These are phyloP conservation scores for Trichoderma gracile DNA, from an alignment of 2,329 filamentous ascomycete genomes.

Conservation along the genomic window DNA sequence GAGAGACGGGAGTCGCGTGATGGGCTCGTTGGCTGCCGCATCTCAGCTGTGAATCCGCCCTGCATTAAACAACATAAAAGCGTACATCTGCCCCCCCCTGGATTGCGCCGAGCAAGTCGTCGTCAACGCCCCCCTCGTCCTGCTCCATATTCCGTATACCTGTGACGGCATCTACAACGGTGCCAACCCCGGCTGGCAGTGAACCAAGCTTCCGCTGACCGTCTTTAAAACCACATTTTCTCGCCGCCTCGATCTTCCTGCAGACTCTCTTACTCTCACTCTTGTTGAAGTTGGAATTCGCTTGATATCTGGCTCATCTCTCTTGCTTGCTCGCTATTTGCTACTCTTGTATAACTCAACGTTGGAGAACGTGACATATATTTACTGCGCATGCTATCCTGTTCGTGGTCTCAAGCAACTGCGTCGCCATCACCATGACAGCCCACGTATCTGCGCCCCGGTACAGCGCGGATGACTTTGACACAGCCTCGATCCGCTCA, in stretches of 20 bases:
- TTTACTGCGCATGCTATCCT: not conserved
- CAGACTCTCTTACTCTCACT: not conserved
- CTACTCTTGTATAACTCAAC: not conserved
- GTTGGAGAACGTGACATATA: not conserved
- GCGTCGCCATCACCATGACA: slow-evolving; percentile 34
- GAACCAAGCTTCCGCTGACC: not conserved
- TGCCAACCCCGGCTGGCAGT: not conserved
- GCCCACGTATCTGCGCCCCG: slow-evolving; percentile 37
- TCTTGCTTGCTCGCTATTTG: too few species aligned
- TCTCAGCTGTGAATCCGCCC: not conserved
- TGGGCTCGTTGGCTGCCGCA: not conserved
- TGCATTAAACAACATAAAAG: slow-evolving; percentile 1
- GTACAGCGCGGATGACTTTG: slow-evolving; percentile 58
- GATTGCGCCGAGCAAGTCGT: not conserved
- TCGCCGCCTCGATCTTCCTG: not conserved
- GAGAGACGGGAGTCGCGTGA: slow-evolving; percentile 13
- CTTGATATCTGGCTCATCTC: not conserved
- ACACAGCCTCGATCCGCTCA: slow-evolving; percentile 67
- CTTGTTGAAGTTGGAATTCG: not conserved
- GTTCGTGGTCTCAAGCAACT: not conserved
- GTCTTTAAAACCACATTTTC: not conserved
- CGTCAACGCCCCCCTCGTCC: not conserved
- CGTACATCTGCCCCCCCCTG: not conserved
- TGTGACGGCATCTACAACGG: not conserved
- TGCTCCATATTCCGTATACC: not conserved